Base-by-base conservation (phyloP, 2,329 filamentous ascomycete species). In the Pseudophaeomoniella oleicola region DNA sequence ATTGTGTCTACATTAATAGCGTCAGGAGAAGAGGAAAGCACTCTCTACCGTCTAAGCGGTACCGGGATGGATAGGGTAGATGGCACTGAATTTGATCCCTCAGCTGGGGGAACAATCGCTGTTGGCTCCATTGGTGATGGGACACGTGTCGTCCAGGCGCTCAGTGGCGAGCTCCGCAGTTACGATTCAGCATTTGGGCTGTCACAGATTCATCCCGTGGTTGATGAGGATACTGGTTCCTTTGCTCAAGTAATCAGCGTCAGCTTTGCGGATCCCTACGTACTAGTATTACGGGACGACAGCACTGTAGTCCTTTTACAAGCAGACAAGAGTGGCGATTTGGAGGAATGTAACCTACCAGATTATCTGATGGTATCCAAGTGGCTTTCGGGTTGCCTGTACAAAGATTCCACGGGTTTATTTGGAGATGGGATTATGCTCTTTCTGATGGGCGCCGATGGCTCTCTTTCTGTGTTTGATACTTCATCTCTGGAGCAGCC, bases 131-230 rank as follows among this genome's bases (percentile, higher is more conserved):
- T 98, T 56, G 81, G 81, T n/a, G 73, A 74, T 36, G 76, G 82
- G 41, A 82, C 73, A 52, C 75, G 85, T 40, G 78, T 96, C 19
- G 78, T 96, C 12, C 90, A 96, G 52, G 79, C 94, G 2, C 67
- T 94, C 37, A 81, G 79, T 44, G 84, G 78, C 2, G 88, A 96
- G 51, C 75, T 96, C 16, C 73, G 88, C 40, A 88, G 81, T 42
- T 98, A 94, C 49, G 87, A 96, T 55, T 19, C 50, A 85, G 84
- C 93, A 55, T 72, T 98, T 40, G 83, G 81, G 9, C 69, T 98
- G 37, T 78, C 79, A 32, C 88, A 96, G 51, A 96, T 98, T 37
- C 71, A 94, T 35, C 85, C 87, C 1, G 85, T 96, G 71, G 73
- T 84, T 42, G 90, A 96, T 48, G 90, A 94, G 49, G 83, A 90